Conservation (phyloP, 345 rosid species). For the Salix brachista region DNA sequence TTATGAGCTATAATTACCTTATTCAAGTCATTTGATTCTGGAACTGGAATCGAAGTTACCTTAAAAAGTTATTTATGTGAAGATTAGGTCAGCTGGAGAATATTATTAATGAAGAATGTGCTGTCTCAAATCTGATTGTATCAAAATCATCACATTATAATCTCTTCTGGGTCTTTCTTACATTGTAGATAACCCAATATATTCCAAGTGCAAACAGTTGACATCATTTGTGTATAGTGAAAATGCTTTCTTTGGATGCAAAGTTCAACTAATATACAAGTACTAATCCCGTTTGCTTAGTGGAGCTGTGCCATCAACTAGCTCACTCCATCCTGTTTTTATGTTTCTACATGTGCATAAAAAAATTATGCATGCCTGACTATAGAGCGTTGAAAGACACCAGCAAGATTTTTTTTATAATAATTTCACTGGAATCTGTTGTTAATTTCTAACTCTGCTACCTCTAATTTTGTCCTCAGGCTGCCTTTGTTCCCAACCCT, state of each 20-base stretch:
- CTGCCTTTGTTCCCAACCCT: slow-evolving; percentile 70
- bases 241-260: neutral
- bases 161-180: neutral
- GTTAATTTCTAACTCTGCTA: neutral
- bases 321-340: neutral
- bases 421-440: neutral
- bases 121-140: neutral
- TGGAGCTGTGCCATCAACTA: neutral
- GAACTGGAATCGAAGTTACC: too few relatives aligned
- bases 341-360: neutral
- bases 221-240: neutral
- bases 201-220: neutral
- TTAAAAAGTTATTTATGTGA: too few relatives aligned
- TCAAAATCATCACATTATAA: neutral
- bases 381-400: too few relatives aligned
- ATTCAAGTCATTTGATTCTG: too few relatives aligned
- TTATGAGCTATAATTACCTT: too few relatives aligned
- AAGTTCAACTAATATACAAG: neutral
- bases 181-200: too few relatives aligned
- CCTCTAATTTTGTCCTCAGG: slow-evolving; percentile 31
- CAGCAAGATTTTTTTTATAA: too few relatives aligned
- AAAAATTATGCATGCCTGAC: neutral
- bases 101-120: neutral
- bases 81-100: neutral
- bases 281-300: neutral